These are phyloP conservation scores for Primulina huaijiensis DNA, from an alignment of 257 asterid genomes.

Conservation along the genomic window DNA sequence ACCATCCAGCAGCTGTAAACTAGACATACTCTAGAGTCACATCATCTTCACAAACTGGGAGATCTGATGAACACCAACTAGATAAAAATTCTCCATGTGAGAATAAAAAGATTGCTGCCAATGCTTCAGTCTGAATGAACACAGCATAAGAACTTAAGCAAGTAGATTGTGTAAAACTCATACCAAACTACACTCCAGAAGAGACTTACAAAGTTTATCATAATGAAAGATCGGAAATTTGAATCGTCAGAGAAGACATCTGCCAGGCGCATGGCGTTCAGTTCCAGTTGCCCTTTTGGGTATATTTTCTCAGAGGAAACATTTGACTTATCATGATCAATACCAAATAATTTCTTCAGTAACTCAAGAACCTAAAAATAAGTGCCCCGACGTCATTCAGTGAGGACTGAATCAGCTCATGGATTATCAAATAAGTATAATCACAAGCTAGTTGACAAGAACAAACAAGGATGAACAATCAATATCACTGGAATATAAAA, in stretches of 20 bases:
- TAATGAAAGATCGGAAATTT: conserved; percentile 77
- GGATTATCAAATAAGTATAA: conserved; percentile 9
- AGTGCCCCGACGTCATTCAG: conserved; percentile 27
- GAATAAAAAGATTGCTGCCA: conserved; percentile 67
- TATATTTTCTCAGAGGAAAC: conserved; percentile 46
- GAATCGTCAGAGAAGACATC: conserved; percentile 97
- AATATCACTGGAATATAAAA: not conserved
- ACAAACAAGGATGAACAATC: not conserved
- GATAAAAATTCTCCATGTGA: conserved; percentile 81
- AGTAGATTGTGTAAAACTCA: conserved; percentile 13
- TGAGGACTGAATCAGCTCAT: conserved; percentile 10
- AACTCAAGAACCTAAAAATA: conserved; percentile 72
- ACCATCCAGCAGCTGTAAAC: conserved; percentile 41
- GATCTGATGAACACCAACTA: conserved; percentile 92
- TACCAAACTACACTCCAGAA: conserved; percentile 4
- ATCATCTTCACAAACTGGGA: conserved; percentile 78
- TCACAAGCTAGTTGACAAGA: conserved; percentile 5
- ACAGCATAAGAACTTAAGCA: conserved; percentile 25
- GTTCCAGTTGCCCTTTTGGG: conserved; percentile 87
- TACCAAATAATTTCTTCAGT: conserved; percentile 77
- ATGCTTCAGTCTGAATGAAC: conserved; percentile 75
- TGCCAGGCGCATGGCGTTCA: conserved; percentile 89
- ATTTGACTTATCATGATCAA: conserved; percentile 40
- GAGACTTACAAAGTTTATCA: conserved; percentile 74
- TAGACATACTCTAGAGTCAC: conserved; percentile 70